Percentiles rank a stretch among this genome's conserved stretches.
phyloP scores from a whole-genome alignment of 495 filamentous ascomycete genomes.

The Diplogelasinospora grovesii region DNA sequence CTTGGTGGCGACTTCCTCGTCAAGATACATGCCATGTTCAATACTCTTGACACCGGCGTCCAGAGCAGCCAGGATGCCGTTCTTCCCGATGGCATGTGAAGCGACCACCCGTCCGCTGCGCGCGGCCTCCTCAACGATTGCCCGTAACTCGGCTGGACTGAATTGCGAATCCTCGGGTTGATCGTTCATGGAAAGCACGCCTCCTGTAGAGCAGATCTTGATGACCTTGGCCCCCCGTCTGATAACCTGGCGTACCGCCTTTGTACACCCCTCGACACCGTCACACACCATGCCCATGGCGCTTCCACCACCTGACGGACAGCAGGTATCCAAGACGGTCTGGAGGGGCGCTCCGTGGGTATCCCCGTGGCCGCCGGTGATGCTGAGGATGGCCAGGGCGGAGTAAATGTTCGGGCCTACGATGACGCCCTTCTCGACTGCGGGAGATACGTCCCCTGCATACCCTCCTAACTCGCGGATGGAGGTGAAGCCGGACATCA shows the following conservation, averaged over 20 bases:
- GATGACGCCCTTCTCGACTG: slow-evolving; percentile 40
- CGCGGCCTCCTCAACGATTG: slow-evolving; percentile 43
- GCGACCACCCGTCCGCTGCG: slow-evolving; percentile 39
- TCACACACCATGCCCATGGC: slow-evolving; percentile 30
- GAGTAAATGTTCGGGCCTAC: slow-evolving; percentile 45
- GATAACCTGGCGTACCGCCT: slow-evolving; percentile 42
- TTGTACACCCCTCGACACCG: slow-evolving; percentile 41
- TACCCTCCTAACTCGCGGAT: slow-evolving; percentile 43
- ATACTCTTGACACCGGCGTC: slow-evolving; percentile 39
- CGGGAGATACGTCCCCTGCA: slow-evolving; percentile 36
- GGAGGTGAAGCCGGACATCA: slow-evolving; percentile 49
- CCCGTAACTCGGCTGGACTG: slow-evolving; percentile 41
- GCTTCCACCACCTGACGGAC: slow-evolving; percentile 23
- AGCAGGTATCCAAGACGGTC: slow-evolving; percentile 24
- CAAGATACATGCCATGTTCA: slow-evolving; percentile 41
- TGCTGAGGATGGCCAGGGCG: slow-evolving; percentile 33
- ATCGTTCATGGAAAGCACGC: slow-evolving; percentile 39
- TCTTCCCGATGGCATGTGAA: slow-evolving; percentile 46
- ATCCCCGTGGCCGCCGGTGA: slow-evolving; percentile 46
- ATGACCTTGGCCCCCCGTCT: slow-evolving; percentile 44
- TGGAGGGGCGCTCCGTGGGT: slow-evolving; percentile 29
- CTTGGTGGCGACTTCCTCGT: slow-evolving; percentile 40
- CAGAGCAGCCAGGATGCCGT: slow-evolving; percentile 44
- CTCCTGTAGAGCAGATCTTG: slow-evolving; percentile 46
- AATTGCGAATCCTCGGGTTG: slow-evolving; percentile 43